Base-by-base conservation (phyloP, 306 rosid species). In the Cucumis melo region DNA sequence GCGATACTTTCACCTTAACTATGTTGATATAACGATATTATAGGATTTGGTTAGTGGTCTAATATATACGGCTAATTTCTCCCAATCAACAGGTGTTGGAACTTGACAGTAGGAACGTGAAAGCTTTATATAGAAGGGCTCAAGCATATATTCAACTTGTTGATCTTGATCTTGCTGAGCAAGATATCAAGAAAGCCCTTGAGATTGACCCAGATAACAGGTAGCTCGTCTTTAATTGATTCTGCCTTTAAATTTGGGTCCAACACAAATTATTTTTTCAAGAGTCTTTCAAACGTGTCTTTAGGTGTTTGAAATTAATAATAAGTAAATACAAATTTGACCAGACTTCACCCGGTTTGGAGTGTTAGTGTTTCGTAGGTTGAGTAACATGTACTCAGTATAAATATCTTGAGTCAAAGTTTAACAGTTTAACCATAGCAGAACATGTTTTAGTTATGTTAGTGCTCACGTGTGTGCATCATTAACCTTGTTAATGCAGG, bases 61-160 rank as follows among this genome's bases (percentile, higher is more conserved):
- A 65, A 65, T 51, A 34, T 6, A 11, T 0, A 60, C 66, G 8
- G n/a, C 4, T 11, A 20, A 67, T 39, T 6, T 5, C 42, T 5
- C 42, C 16, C 34, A 20, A 19, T 8, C 3, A 29, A 55, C 56
- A 84, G 87, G 87, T 82, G 2, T 62, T 85, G 73, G 88, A 85
- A 36, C 78, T 82, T 2, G 86, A 85, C 65, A 34, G 82, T 17
- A 59, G 61, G 36, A 85, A 85, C 60, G 88, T 85, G 68, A 85
- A 85, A 78, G 88, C 88, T 6, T 73, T 85, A 24, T 82, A 85
- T 58, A 59, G 86, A 36, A 85, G 88, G 76, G 86, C 84, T 11
- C 88, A 85, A 51, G 88, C 88, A 8, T 85, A 80, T 12, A 82
- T 85, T 19, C 84, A 82, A 34, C 83, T 85, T 5, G 78, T 80